Evolutionary conservation across 306 rosid species (phyloP).

Genomic region (Quercus variabilis): DNA sequence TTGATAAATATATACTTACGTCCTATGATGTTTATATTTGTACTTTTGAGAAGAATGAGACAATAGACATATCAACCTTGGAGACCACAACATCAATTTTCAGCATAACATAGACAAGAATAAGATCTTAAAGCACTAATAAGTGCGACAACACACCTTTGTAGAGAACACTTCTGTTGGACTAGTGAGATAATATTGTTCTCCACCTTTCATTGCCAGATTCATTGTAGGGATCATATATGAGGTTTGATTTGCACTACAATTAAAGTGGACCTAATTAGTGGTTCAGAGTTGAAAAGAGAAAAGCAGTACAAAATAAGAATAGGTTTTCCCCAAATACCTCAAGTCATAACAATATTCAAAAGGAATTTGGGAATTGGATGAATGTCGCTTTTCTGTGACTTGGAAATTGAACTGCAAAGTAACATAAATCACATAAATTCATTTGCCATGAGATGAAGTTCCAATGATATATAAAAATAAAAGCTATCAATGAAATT

Average conservation of each 20-base stretch:
- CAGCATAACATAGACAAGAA: not conserved
- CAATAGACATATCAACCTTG: slow-evolving; percentile 51
- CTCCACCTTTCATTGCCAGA: slow-evolving; percentile 79
- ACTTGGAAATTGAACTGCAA: slow-evolving; percentile 56
- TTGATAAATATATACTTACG: slow-evolving; percentile 54
- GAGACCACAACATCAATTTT: slow-evolving; percentile 17
- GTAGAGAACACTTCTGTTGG: slow-evolving; percentile 13
- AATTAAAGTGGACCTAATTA: slow-evolving; percentile 21
- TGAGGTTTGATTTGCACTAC: slow-evolving; percentile 40
- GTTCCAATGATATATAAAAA: slow-evolving; percentile 8
- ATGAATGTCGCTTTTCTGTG: slow-evolving; percentile 26
- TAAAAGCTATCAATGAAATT: not conserved
- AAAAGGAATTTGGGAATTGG: slow-evolving; percentile 43
- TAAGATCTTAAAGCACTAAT: not conserved
- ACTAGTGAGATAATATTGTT: slow-evolving; percentile 27
- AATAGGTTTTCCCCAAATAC: slow-evolving; percentile 18
- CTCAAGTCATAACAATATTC: slow-evolving; percentile 70
- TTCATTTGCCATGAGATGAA: not conserved
- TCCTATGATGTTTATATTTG: slow-evolving; percentile 67
- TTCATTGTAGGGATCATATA: slow-evolving; percentile 34
- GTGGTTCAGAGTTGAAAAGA: not conserved
- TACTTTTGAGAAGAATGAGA: slow-evolving; percentile 56
- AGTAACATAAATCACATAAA: not conserved
- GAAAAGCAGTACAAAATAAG: not conserved
- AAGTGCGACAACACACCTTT: slow-evolving; percentile 23